Base-by-base conservation (phyloP, 257 asterid species). In the Fraxinus quadrangulata region DNA sequence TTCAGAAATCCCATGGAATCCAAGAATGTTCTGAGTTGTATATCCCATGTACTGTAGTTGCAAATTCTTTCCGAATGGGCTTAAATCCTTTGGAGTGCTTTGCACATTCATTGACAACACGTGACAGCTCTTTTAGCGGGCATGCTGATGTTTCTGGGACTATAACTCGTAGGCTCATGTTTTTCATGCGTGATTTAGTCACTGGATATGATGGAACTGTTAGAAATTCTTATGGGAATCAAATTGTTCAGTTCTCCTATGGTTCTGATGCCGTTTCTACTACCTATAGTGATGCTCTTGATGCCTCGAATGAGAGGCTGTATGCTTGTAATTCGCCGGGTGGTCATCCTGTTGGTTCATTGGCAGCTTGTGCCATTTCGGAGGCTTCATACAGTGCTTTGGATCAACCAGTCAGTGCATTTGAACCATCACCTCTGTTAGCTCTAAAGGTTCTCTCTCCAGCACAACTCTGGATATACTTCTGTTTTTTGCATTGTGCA, bases 321-420 rank as follows among this genome's bases (percentile, higher is more conserved):
- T 26, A 16, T 59, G 71, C 54, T 26, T 49, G 51, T 77, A 80
- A 80, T 67, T 45, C 73, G 36, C 33, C 61, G 78, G 95, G 89
- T 77, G 98, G 97, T 56, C 95, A 87, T 82, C 96, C 99, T 56
- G 98, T 93, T 84, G 99, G 99, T 54, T 80, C 97, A 49, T 78
- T 92, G 88, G 98, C 99, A 69, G 99, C 97, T 61, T 90, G 97
- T 87, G 99, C 99, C 73, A 81, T 96, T 75, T 85, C 96, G 14
- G 99, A 96, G 88, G 94, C 93, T 78, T 92, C 97, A 56, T 96
- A 96, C 84, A 87, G 99, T 93, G 99, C 99, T 77, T 81, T 96
- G 85, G 98, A 96, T 90, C 97, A 88, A 84, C 99, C 99, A 37
- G 84, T 91, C 86, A 90, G 96, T 83, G 95, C 88, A 37, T 91